Base-by-base conservation (phyloP, 257 asterid genomes). In the Solanum ossicruentum region DNA sequence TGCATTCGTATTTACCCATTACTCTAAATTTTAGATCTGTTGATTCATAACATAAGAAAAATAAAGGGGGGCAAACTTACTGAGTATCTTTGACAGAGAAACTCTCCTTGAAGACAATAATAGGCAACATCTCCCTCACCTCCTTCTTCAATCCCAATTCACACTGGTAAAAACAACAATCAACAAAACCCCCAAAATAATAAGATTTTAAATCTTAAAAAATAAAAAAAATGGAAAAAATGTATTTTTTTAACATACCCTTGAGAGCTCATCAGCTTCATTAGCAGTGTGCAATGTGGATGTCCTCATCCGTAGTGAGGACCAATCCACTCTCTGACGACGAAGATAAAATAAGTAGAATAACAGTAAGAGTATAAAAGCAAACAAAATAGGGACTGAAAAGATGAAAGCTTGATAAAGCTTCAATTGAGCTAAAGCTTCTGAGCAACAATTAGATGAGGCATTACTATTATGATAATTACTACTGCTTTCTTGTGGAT, bases 61-160 rank as follows among this genome's bases (percentile, higher is more conserved):
- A 77, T 51, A 7, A 4, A 81, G 12, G 16, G 7, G 47, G 54
- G 75, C 45, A 41, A 13, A 77, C 98, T 91, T 87, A 95, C 98
- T 80, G 93, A 2, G 95, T 85, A 80, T 93, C 97, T 61, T 87
- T 92, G 87, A 95, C 97, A 78, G 92, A 90, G 61, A 92, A 95
- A 86, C 95, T 95, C 86, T 93, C 91, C 70, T 88, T 92, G 92
- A 91, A 95, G 32, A 93, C 92, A 69, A 95, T 82, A 84, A 95
- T 87, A 69, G 98, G 98, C 41, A 95, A 89, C 97, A 95, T 92
- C 92, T 93, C 97, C 85, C 98, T 89, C 85, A 95, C 87, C 89
- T 93, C 98, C 91, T 93, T 93, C 91, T 90, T 92, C 88, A 95
- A 52, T 57, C 98, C 98, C 91, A 91, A 36, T 85, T 92, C 97